Evolutionary conservation across 495 filamentous ascomycete species (phyloP).

Genomic region (Penicillium simplicissimum): DNA sequence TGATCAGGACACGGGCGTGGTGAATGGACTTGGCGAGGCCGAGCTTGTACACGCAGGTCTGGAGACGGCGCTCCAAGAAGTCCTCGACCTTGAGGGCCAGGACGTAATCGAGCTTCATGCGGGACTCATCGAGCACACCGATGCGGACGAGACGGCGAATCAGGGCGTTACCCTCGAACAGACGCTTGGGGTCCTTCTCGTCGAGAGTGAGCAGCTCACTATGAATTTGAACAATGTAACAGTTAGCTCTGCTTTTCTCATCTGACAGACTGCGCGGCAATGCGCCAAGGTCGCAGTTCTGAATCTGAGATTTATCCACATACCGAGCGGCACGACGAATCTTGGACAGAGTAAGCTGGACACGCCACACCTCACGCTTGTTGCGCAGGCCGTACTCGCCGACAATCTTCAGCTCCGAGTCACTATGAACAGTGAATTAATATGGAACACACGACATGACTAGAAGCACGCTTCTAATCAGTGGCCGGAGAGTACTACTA

Average conservation of each 20-base stretch:
- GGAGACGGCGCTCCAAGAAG: conserved; percentile 98
- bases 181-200: conserved; percentile 99
- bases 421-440: conserved; percentile 63
- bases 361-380: conserved; percentile 99
- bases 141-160: conserved; percentile 99
- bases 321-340: conserved; percentile 99
- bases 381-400: conserved; percentile 99
- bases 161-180: conserved; percentile 99
- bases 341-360: conserved; percentile 98
- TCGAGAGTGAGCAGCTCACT: conserved; percentile 99
- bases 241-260: conserved; percentile 12
- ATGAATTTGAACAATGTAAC: conserved; percentile 8
- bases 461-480: conserved; percentile 96
- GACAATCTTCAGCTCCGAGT: conserved; percentile 98
- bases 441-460: conserved; percentile 76
- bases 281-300: background rate
- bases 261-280: background rate
- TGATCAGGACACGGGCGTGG: conserved; percentile 98
- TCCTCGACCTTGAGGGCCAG: conserved; percentile 96
- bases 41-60: conserved; percentile 99
- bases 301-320: conserved; percentile 29
- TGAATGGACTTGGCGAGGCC: conserved; percentile 99
- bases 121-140: conserved; percentile 98
- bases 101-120: conserved; percentile 99
- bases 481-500: conserved; percentile 92